These are phyloP conservation scores for Gracilaria gracilis DNA, from an alignment of 23 red algal species.

Conservation along the genomic window DNA sequence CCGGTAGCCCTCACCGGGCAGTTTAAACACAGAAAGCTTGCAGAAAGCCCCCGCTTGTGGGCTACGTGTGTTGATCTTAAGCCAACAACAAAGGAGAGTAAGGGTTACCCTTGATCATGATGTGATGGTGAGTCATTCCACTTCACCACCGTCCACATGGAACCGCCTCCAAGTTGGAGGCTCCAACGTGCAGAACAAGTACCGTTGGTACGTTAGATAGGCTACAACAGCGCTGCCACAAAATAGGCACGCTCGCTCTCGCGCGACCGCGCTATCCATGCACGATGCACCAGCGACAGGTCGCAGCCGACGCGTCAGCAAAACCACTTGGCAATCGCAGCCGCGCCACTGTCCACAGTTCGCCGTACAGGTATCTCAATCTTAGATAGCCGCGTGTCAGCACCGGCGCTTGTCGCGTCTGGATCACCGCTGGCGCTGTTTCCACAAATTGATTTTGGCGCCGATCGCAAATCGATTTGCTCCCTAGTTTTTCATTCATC, in stretches of 20 bases:
- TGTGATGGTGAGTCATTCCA: not conserved
- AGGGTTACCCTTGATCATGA: not conserved
- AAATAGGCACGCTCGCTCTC: not conserved
- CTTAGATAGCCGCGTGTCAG: not conserved
- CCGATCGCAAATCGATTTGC: constrained; percentile 18
- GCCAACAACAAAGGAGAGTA: not conserved
- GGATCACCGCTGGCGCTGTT: not conserved
- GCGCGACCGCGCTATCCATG: not conserved
- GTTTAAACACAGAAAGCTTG: not conserved
- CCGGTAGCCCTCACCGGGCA: not conserved
- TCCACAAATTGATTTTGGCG: constrained; percentile 6
- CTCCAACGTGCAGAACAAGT: too few species aligned
- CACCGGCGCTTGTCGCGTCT: not conserved
- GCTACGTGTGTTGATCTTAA: not conserved
- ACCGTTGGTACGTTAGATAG: too few species aligned
- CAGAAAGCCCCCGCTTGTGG: not conserved
- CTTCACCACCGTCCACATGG: not conserved
- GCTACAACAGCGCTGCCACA: not conserved
- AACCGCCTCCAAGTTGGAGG: not conserved
- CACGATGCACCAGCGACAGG: not conserved
- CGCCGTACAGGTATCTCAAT: too few species aligned
- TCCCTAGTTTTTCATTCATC: constrained; percentile 6
- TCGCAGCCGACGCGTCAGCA: not conserved
- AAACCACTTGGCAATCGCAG: not conserved
- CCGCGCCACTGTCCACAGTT: not conserved